Evolutionary conservation across 495 filamentous ascomycete genomes (phyloP), one percentile per base, ranked within the genome.

Genomic region (Thermothielavioides terrestris): DNA sequence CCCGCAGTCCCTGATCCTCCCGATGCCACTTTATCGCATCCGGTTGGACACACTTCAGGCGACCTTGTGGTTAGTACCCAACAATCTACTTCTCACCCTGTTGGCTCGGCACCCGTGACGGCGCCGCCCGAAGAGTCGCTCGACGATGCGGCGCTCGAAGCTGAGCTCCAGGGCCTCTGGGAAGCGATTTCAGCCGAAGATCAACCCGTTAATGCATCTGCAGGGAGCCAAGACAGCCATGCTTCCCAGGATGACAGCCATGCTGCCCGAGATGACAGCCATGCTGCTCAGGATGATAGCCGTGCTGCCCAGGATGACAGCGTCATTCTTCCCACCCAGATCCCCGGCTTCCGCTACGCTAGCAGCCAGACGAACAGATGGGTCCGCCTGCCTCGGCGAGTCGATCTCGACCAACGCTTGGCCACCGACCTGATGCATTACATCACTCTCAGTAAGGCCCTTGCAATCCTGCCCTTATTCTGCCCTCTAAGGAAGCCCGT

Each of bases 41-140:
- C 40, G 26, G 52, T 42, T 42, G 60, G 60, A 57, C 60, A 57
- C 57, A 63, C 57, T 63, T 60, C 60, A 58, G 60, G 51, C 32
- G 54, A 48, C 48, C 42, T 35, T 30, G 57, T 55, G 57, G 60
- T 63, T 58, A 63, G 60, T 63, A 55, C 57, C 49, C 54, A 60
- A 42, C 17, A 40, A 43, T 50, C 40, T 46, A 18, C 40, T 42
- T 15, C 48, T 42, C 23, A 15, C 34, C 22, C 45, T 46, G 44
- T 36, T 21, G 23, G 35, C 28, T 15, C 34, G 30, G 45, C 28
- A 17, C 17, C 26, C 3, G 44, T 32, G 14, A 14, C 21, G 18
- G 25, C 25, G 18, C 51, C 47, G 37, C 18, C 39, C 26, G 46
- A 58, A 21, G 39, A 35, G 5, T 15, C 18, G n/a, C 27, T 25